phyloP scores from a whole-genome alignment of 2,329 filamentous ascomycete species.

The Acephala macrosclerotiorum region DNA sequence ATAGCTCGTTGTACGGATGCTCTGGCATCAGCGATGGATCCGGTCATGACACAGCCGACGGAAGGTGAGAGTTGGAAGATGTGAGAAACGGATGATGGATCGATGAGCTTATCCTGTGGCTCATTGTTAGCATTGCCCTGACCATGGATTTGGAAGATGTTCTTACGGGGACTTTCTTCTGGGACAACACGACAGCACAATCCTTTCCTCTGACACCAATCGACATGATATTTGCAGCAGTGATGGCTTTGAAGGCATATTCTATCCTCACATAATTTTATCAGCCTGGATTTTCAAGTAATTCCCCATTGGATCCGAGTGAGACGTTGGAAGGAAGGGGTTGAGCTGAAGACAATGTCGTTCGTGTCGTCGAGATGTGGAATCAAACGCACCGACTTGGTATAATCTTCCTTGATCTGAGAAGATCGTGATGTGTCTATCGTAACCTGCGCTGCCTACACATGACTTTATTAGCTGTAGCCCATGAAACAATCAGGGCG shows the following conservation, averaged over 20 bases:
- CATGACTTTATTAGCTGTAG: slow-evolving; percentile 37
- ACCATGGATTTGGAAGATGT: slow-evolving; percentile 20
- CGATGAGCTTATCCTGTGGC: slow-evolving; percentile 94
- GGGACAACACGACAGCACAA: slow-evolving; percentile 95
- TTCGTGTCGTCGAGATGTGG: background rate
- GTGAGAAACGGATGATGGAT: slow-evolving; percentile 95
- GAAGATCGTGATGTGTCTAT: slow-evolving; percentile 99
- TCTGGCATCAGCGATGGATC: slow-evolving; percentile 95
- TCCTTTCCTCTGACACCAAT: slow-evolving; percentile 95
- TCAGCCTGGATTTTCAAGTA: slow-evolving; percentile 38
- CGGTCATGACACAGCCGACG: slow-evolving; percentile 97
- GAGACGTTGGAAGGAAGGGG: background rate
- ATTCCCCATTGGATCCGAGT: background rate
- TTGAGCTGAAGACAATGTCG: background rate
- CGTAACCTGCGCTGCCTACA: slow-evolving; percentile 85
- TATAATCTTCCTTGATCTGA: slow-evolving; percentile 98
- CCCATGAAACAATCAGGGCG: slow-evolving; percentile 22
- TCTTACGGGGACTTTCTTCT: slow-evolving; percentile 99
- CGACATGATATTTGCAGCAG: slow-evolving; percentile 98
- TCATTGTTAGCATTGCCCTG: slow-evolving; percentile 33
- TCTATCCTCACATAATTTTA: slow-evolving; percentile 63
- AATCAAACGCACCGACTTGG: slow-evolving; percentile 86
- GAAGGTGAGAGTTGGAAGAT: slow-evolving; percentile 97
- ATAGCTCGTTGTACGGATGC: slow-evolving; percentile 92
- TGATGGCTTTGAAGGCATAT: slow-evolving; percentile 99